A percentile compares a stretch with the other conserved stretches of the same genome.
phyloP scores from a whole-genome alignment of 352 stramenopile species.

The Phytopythium cucurbitacearum region DNA sequence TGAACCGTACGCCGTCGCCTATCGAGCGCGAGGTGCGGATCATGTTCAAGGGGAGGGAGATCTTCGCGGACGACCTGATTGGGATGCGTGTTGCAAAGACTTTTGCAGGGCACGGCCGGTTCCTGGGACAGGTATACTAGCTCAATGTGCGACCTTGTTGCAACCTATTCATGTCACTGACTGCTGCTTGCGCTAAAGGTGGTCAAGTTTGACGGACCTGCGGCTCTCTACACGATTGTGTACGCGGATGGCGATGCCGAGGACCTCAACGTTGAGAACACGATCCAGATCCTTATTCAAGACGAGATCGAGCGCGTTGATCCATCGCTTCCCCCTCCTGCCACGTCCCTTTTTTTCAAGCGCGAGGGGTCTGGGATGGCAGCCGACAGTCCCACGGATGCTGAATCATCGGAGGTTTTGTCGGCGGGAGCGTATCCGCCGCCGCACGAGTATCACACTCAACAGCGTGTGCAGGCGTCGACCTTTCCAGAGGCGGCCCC shows the following conservation, averaged over 20 bases:
- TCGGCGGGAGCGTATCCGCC: slow-evolving; percentile 2
- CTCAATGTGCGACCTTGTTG: neutral
- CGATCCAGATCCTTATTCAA: slow-evolving; percentile 82
- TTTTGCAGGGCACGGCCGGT: slow-evolving; percentile 72
- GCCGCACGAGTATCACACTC: slow-evolving; percentile 1
- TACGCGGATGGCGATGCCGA: slow-evolving; percentile 83
- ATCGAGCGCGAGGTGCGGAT: slow-evolving; percentile 47
- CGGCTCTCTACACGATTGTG: slow-evolving; percentile 70
- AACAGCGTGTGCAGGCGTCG: slow-evolving; percentile 1
- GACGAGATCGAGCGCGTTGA: slow-evolving; percentile 81
- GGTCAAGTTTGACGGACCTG: slow-evolving; percentile 78
- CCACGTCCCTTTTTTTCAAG: slow-evolving; percentile 29
- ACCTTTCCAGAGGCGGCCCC: slow-evolving; percentile 6
- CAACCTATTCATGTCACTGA: too few species aligned
- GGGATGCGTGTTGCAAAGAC: slow-evolving; percentile 81
- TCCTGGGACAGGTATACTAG: slow-evolving; percentile 55
- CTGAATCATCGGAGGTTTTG: slow-evolving; percentile 23
- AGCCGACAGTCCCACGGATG: slow-evolving; percentile 12
- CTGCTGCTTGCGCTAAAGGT: slow-evolving; percentile 18
- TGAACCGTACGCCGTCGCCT: slow-evolving; percentile 19
- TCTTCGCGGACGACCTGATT: slow-evolving; percentile 75
- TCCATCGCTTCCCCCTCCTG: slow-evolving; percentile 35
- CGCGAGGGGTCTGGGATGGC: slow-evolving; percentile 8
- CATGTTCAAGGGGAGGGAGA: slow-evolving; percentile 68
- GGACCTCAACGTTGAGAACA: slow-evolving; percentile 69